A percentile compares a stretch with the other conserved stretches of the same genome.
These are phyloP conservation scores for Maudiozyma humilis DNA, from an alignment of 1,139 yeast species.

Conservation along the genomic window DNA sequence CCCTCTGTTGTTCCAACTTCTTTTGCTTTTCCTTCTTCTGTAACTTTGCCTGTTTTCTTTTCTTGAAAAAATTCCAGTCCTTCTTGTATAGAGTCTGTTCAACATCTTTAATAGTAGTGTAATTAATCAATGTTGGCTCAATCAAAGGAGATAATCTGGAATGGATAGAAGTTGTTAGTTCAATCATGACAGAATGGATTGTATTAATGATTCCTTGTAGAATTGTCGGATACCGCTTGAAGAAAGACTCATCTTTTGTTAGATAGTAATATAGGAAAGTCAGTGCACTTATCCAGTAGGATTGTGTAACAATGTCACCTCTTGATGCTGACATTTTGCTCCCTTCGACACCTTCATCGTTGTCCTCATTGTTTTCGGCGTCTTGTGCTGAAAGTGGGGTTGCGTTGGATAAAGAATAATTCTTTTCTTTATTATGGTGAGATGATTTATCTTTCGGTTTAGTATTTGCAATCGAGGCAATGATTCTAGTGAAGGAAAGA, in stretches of 20 bases:
- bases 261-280: constrained; percentile 62
- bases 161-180: constrained; percentile 57
- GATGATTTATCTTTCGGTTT: not conserved
- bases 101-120: constrained; percentile 58
- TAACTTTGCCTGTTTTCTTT: constrained; percentile 34
- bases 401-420: constrained; percentile 3
- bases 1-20: constrained; percentile 9
- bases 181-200: constrained; percentile 53
- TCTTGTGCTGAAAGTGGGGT: constrained; percentile 4
- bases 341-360: constrained; percentile 2
- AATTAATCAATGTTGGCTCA: constrained; percentile 57
- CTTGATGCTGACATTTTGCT: constrained; percentile 24
- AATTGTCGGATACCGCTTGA: constrained; percentile 45
- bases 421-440: not conserved
- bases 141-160: constrained; percentile 48
- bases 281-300: constrained; percentile 66
- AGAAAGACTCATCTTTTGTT: constrained; percentile 46
- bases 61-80: constrained; percentile 69
- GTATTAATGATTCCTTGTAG: constrained; percentile 54
- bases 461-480: constrained; percentile 42
- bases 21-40: constrained; percentile 11
- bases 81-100: constrained; percentile 51
- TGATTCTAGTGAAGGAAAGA: constrained; percentile 51
- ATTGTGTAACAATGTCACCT: constrained; percentile 60
- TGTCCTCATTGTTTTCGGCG: not conserved